phyloP scores from a whole-genome alignment of 75 land plant genomes.

The Sequoia sempervirens region DNA sequence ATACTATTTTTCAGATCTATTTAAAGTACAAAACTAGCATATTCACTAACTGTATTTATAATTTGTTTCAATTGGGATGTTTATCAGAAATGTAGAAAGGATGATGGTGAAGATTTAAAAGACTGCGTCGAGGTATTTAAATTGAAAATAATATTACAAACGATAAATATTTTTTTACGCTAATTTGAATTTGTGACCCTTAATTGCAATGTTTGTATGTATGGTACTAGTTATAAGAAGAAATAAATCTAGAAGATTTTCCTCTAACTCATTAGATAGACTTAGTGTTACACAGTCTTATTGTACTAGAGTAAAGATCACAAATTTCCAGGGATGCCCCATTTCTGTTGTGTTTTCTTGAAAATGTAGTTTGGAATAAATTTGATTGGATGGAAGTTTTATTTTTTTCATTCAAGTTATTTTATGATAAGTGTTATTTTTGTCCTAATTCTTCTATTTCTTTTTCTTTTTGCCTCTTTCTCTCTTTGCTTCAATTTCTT shows the following conservation, averaged over 20 bases:
- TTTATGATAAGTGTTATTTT: too few relatives aligned
- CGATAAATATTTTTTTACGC: not conserved
- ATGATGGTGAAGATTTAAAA: constrained; percentile 31
- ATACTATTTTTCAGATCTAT: too few relatives aligned
- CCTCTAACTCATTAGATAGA: not conserved
- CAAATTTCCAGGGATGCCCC: not conserved
- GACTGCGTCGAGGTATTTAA: constrained; percentile 54
- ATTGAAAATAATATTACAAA: not conserved
- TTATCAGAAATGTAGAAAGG: constrained; percentile 40
- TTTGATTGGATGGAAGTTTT: not conserved
- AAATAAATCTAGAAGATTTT: not conserved
- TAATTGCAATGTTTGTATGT: constrained; percentile 1
- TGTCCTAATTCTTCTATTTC: too few relatives aligned
- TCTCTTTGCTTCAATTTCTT: too few relatives aligned
- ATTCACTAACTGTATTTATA: not conserved
- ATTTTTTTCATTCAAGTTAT: too few relatives aligned
- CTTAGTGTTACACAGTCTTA: not conserved
- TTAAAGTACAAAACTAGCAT: not conserved
- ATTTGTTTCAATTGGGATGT: not conserved
- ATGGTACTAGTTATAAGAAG: constrained; percentile 12
- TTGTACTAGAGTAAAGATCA: too few relatives aligned
- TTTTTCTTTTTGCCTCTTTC: too few relatives aligned
- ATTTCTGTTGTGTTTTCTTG: not conserved
- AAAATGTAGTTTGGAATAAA: not conserved
- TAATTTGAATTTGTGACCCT: not conserved